These are phyloP conservation scores for Trichomonas vaginalis DNA, from an alignment of 208 protist species.

Conservation along the genomic window DNA sequence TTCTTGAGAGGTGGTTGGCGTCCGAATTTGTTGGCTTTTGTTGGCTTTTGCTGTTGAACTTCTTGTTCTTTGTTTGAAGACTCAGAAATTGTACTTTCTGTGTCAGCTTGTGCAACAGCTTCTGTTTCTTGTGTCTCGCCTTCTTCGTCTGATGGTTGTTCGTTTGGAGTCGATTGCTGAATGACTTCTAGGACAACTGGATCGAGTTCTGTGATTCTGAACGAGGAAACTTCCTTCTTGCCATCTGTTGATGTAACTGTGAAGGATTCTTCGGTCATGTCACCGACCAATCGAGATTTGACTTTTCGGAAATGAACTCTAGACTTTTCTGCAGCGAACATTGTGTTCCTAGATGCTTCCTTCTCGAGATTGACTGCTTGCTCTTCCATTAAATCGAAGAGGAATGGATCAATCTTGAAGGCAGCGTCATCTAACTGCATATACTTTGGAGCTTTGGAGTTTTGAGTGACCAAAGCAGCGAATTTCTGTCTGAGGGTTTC, in stretches of 20 bases:
- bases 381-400: conserved; percentile 48
- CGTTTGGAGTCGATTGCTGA: too few relatives aligned
- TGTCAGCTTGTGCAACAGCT: background rate
- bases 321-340: conserved; percentile 49
- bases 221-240: conserved; percentile 58
- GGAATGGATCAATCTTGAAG: conserved; percentile 61
- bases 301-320: conserved; percentile 63
- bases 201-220: conserved; percentile 56
- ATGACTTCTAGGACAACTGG: conserved; percentile 28
- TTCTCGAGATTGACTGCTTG: conserved; percentile 53
- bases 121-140: background rate
- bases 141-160: background rate
- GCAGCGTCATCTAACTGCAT: conserved; percentile 47
- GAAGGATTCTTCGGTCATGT: conserved; percentile 67
- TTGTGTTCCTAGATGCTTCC: conserved; percentile 51
- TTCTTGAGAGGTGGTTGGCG: background rate
- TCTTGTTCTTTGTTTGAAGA: background rate
- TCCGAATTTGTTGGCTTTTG: background rate
- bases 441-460: conserved; percentile 43
- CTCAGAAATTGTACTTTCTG: background rate
- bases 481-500: conserved; percentile 36
- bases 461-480: conserved; percentile 51
- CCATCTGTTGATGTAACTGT: conserved; percentile 53
- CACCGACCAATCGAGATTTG: conserved; percentile 56
- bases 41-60: too few relatives aligned